phyloP scores from a whole-genome alignment of 768 basidiomycete genomes.

The Trametes villosa region DNA sequence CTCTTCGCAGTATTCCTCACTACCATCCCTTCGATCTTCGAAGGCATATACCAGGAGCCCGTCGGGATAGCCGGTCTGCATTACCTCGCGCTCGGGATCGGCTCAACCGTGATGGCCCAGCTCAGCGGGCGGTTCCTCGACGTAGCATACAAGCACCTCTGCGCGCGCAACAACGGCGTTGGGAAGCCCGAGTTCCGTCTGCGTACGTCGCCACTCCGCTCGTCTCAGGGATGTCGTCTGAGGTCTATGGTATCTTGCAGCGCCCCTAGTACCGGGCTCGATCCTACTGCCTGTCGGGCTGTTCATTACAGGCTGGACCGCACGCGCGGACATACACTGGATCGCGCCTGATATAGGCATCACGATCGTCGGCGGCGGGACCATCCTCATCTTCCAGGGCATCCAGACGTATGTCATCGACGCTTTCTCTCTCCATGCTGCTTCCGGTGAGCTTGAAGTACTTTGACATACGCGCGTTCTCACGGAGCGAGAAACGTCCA shows the following conservation, averaged over 20 bases:
- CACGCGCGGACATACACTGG: constrained; percentile 63
- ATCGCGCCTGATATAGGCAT: constrained; percentile 70
- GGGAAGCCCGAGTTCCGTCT: constrained; percentile 60
- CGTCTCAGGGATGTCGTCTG: too few relatives aligned
- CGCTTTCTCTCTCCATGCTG: constrained; percentile 65
- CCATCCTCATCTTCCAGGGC: constrained; percentile 62
- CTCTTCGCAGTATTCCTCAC: constrained; percentile 61
- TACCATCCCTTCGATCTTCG: constrained; percentile 63
- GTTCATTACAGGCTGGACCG: constrained; percentile 71
- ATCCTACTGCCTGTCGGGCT: constrained; percentile 68
- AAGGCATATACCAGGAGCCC: constrained; percentile 53
- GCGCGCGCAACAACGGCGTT: constrained; percentile 52
- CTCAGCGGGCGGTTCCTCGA: constrained; percentile 63
- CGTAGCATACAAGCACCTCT: constrained; percentile 53
- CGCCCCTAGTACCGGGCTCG: constrained; percentile 60
- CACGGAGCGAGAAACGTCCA: constrained; percentile 18
- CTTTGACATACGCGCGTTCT: neutral
- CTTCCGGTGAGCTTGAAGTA: constrained; percentile 52
- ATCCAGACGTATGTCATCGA: constrained; percentile 74
- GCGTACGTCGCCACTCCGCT: constrained; percentile 36
- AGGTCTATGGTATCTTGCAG: constrained; percentile 38
- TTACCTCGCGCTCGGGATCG: constrained; percentile 75
- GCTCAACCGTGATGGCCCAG: constrained; percentile 49
- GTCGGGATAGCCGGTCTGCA: constrained; percentile 69
- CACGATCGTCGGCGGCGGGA: constrained; percentile 54